Percentiles rank a stretch among this genome's conserved stretches.
Evolutionary conservation across 2,329 filamentous ascomycete species (phyloP).

Genomic region (Fonsecaea multimorphosa): DNA sequence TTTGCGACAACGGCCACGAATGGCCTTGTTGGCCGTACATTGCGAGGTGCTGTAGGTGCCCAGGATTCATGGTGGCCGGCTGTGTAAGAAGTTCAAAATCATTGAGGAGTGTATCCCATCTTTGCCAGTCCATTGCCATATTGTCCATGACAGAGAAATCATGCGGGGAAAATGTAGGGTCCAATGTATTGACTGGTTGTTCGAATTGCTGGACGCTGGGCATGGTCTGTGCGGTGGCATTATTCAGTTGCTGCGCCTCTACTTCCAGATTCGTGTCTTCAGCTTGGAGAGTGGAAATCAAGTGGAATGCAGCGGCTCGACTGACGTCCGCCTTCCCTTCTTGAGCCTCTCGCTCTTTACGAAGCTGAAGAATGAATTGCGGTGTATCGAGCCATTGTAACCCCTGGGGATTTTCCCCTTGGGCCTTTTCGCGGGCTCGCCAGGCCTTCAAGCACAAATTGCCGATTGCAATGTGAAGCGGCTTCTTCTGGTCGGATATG

Average conservation of each 20-base stretch:
- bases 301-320: background rate
- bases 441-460: constrained; percentile 54
- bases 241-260: background rate
- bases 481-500: constrained; percentile 43
- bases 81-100: constrained; percentile 22
- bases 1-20: constrained; percentile 14
- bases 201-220: constrained; percentile 1
- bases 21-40: constrained; percentile 18
- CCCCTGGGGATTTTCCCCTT: background rate
- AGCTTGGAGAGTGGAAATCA: background rate
- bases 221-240: background rate
- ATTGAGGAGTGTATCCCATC: constrained; percentile 33
- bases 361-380: constrained; percentile 29
- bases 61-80: constrained; percentile 5
- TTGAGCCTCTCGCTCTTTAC: constrained; percentile 23
- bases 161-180: constrained; percentile 12
- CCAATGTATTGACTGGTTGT: background rate
- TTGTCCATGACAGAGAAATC: constrained; percentile 20
- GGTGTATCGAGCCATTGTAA: constrained; percentile 36
- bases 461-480: constrained; percentile 50
- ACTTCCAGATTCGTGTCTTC: constrained; percentile 3
- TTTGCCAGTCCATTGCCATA: constrained; percentile 33
- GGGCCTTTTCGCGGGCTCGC: constrained; percentile 46
- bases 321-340: background rate
- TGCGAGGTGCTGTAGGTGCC: constrained; percentile 7